Conservation (phyloP, 1,284 basidiomycete species). For the Crepidotus sp. region DNA sequence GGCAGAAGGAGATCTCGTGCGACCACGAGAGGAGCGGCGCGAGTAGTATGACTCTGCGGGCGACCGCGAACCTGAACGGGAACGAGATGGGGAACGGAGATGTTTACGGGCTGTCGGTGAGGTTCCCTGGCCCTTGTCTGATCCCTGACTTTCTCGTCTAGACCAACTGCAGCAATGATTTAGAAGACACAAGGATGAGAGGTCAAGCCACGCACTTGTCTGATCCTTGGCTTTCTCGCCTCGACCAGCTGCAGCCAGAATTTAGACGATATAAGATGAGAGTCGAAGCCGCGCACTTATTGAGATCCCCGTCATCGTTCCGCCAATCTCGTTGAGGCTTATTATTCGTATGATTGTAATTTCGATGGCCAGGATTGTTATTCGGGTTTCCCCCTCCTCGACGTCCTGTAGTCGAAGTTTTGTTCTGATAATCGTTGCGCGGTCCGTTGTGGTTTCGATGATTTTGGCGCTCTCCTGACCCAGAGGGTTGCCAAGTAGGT, state of each 20-base stretch:
- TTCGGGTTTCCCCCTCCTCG: conserved; percentile 1
- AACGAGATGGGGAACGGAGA: conserved; percentile 45
- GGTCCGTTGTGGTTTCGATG: conserved; percentile 20
- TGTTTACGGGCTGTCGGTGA: conserved; percentile 31
- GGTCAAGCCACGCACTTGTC: conserved; percentile 43
- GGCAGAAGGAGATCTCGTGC: conserved; percentile 48
- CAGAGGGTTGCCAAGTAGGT: conserved; percentile 44
- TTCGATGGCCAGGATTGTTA: conserved; percentile 9
- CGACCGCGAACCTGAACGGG: conserved; percentile 44
- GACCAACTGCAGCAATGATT: conserved; percentile 37
- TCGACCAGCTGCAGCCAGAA: conserved; percentile 38
- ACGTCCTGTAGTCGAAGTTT: conserved; percentile 22
- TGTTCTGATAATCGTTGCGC: conserved; percentile 28
- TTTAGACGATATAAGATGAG: conserved; percentile 9
- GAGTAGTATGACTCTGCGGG: conserved; percentile 56
- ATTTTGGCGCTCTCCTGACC: conserved; percentile 28
- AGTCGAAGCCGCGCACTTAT: conserved; percentile 47
- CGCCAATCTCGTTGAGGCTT: conserved; percentile 51
- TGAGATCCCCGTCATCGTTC: conserved; percentile 45
- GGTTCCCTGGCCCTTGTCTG: conserved; percentile 28
- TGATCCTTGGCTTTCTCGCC: conserved; percentile 34
- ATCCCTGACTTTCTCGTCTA: conserved; percentile 34
- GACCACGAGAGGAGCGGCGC: conserved; percentile 53
- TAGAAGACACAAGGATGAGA: conserved; percentile 10
- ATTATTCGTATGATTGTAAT: conserved; percentile 24